These are phyloP conservation scores for Saccharomyces hybrid DNA, from an alignment of 1,139 yeast genomes.

Conservation along the genomic window DNA sequence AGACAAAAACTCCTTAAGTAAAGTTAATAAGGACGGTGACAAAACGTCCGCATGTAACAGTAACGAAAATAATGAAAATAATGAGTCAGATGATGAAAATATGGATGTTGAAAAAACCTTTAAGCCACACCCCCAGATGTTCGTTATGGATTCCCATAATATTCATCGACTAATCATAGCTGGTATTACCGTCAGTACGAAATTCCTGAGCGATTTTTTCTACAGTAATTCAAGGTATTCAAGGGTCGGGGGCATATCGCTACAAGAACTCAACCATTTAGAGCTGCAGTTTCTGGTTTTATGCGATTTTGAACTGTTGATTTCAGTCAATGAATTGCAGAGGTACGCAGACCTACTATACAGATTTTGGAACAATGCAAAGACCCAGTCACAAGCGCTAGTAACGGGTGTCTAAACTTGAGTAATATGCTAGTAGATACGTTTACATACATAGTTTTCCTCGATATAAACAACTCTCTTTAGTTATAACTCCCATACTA, in stretches of 20 bases:
- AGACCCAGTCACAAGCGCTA: neutral
- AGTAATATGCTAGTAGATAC: neutral
- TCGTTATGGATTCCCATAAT: constrained; percentile 93
- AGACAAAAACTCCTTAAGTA: neutral
- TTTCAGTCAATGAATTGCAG: constrained; percentile 84
- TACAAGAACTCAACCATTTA: constrained; percentile 85
- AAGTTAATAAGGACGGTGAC: neutral
- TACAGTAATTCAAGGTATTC: constrained; percentile 95
- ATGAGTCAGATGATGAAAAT: neutral
- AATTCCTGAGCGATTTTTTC: constrained; percentile 91
- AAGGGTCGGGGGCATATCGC: constrained; percentile 93
- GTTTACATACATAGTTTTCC: neutral
- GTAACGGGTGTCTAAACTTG: neutral
- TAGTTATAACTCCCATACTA: neutral
- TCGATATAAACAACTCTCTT: neutral
- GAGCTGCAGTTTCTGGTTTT: constrained; percentile 82
- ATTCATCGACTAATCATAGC: constrained; percentile 90
- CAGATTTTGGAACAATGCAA: constrained; percentile 59
- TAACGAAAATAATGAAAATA: neutral
- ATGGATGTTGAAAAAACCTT: neutral
- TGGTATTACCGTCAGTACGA: constrained; percentile 94
- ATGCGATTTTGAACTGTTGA: constrained; percentile 80
- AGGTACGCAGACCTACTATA: constrained; percentile 80
- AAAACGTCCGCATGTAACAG: neutral
- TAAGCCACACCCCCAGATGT: constrained; percentile 33